These are phyloP conservation scores for Nissolia schottii DNA, from an alignment of 306 rosid genomes.

Conservation along the genomic window DNA sequence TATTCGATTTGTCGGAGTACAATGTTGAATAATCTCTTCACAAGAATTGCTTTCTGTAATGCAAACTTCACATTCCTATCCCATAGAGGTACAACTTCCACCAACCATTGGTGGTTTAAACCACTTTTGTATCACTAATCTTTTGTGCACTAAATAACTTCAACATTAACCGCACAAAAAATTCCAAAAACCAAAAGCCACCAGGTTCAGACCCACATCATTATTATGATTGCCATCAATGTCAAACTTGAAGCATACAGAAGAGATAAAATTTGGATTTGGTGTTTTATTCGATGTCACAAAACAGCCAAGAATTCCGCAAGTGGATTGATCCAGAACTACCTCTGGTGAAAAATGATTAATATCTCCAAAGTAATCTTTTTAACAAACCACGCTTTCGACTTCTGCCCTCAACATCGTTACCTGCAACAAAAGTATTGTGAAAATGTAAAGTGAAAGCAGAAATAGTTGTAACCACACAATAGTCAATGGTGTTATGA, in stretches of 20 bases:
- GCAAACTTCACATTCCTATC: no score
- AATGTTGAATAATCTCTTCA: no score
- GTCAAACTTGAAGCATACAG: conserved; percentile 1
- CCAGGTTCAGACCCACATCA: no score
- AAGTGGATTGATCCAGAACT: conserved; percentile 4
- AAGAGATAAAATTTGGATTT: neutral
- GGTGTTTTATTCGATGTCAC: neutral
- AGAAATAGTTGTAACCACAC: neutral
- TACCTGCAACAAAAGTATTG: conserved; percentile 5
- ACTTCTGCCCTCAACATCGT: conserved; percentile 20
- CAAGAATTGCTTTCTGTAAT: no score
- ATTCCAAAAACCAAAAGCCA: neutral
- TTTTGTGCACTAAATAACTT: no score
- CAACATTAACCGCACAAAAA: neutral
- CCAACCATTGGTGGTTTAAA: no score
- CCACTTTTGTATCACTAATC: no score
- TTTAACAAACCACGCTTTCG: conserved; percentile 12
- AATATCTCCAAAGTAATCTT: conserved; percentile 31
- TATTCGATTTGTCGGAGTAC: no score
- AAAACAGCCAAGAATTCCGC: conserved; percentile 10
- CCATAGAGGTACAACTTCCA: no score
- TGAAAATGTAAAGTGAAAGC: conserved; percentile 3
- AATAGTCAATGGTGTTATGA: neutral
- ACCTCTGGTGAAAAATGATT: neutral
- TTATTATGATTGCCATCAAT: conserved; percentile 14